phyloP scores from a whole-genome alignment of 805 yeast species.

The Lipomyces sp. region DNA sequence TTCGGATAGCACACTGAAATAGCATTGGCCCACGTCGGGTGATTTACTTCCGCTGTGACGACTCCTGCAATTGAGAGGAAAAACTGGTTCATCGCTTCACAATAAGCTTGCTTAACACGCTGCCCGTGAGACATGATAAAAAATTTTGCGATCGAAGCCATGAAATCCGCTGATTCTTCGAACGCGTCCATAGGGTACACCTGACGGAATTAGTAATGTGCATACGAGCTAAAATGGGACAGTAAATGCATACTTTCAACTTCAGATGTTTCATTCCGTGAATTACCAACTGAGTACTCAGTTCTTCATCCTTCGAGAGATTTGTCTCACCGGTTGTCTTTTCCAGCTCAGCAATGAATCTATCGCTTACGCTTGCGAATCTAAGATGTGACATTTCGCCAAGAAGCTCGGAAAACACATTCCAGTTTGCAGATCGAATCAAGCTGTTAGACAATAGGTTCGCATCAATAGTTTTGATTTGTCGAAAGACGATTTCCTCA shows the following conservation, averaged over 20 bases:
- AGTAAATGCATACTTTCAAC: conserved; percentile 43
- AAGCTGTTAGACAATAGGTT: conserved; percentile 58
- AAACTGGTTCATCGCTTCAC: conserved; percentile 74
- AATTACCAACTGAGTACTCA: conserved; percentile 67
- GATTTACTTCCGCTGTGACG: conserved; percentile 90
- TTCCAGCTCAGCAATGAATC: conserved; percentile 90
- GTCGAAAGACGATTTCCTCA: conserved; percentile 91
- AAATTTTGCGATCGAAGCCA: conserved; percentile 81
- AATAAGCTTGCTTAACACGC: conserved; percentile 69
- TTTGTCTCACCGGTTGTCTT: conserved; percentile 43
- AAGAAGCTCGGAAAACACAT: conserved; percentile 77
- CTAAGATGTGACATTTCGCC: conserved; percentile 88
- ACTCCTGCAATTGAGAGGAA: conserved; percentile 79
- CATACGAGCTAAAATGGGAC: too few relatives aligned
- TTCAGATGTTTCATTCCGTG: conserved; percentile 88
- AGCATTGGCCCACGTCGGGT: conserved; percentile 91
- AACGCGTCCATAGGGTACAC: conserved; percentile 84
- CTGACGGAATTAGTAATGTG: neutral
- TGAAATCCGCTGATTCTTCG: conserved; percentile 90
- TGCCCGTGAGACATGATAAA: conserved; percentile 63
- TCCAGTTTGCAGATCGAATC: conserved; percentile 91
- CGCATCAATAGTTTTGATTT: conserved; percentile 84
- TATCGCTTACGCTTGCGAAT: conserved; percentile 83
- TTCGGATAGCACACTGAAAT: conserved; percentile 58
- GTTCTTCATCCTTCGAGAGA: conserved; percentile 48